Base-by-base conservation (phyloP, 1,284 basidiomycete species). In the Sphagnurus paluster region DNA sequence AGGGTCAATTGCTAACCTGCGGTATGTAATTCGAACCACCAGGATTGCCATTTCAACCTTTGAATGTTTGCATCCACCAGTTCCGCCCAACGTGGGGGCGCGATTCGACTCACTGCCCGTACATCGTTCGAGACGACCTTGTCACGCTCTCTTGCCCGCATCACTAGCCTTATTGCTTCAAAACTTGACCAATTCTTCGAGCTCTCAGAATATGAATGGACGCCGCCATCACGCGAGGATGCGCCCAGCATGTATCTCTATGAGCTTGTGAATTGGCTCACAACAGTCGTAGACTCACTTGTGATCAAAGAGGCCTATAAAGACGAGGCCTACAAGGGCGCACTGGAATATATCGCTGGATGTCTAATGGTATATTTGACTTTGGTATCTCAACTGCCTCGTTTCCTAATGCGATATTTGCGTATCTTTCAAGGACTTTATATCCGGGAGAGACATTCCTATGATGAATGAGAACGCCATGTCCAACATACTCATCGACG, bases 161-260 rank as follows among this genome's bases (percentile, higher is more conserved):
- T 99, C 55, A 86, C 87, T 21, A 74, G 76, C 8, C 79, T 96
- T 34, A 94, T 99, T 57, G 80, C 83, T 5, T 90, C 88, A 17
- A 99, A 99, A 66, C 82, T 99, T n/a, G 90, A 96, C 60, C 92
- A 95, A 54, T 98, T 98, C 71, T 93, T 98, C 58, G 96, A 92
- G 48, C 74, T 98, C 34, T 88, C 93, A 1, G 92, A 97, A 65
- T 98, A 98, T 65, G 87, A 97, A 58, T 98, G 93, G 93, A 88
- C 85, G 40, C 89, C 94, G 2, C 63, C 69, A 14, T 59, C 67
- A 16, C 76, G 79, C 35, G 84, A 89, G 58, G 75, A 78, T 49
- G 81, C 81, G 34, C 91, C 93, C 35, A 96, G 93, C 76, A 84
- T 86, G 74, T 98, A 98, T 67, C 77, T 99, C 6, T 89, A 93